Base-by-base conservation (phyloP, 495 filamentous ascomycete genomes). In the Amniculicola lignicola region DNA sequence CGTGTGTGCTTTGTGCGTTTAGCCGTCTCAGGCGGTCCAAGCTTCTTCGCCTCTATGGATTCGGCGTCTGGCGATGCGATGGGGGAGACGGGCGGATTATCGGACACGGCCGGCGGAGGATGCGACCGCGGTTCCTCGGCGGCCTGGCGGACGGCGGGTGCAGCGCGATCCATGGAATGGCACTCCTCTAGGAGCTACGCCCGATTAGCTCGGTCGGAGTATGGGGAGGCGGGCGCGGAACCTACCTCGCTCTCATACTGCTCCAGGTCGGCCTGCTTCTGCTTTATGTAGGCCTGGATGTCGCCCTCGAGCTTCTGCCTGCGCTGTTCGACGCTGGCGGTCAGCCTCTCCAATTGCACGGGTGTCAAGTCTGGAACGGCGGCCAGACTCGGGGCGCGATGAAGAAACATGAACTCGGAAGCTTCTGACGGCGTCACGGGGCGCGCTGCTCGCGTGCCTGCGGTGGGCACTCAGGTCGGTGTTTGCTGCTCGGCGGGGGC, bases 251-350 rank as follows among this genome's bases (percentile, higher is more conserved):
- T 44, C 33, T 57, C 61, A 47, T 48, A 57, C 14, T 39, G 33
- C 5, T 35, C 43, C 37, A 64, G 51, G 15, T 64, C 51, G 24
- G 46, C 45, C 55, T 64, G 61, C 51, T 60, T 64, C n/a, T 28
- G 14, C n/a, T 41, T 33, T 36, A 60, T 64, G 33, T 64, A 64
- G 24, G 51, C 35, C 23, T 41, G 38, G 35, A 64, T 64, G 55
- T 64, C 61, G 25, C 27, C 46, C 56, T 64, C 56, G 40, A 64
- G 61, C 35, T 45, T 40, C 56, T 57, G 55, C 39, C 60, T 59
- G 21, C 60, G 55, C 18, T 36, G 38, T 46, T 64, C 55, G 27
- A 64, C 41, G 38, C 46, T 51, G 38, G 39, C 39, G 36, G 50
- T 42, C 41, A 60, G 35, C 31, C 16, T 21, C 23, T 55, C 51